These are phyloP conservation scores for Amorphotheca resinae DNA, from an alignment of 495 filamentous ascomycete genomes.

Conservation along the genomic window DNA sequence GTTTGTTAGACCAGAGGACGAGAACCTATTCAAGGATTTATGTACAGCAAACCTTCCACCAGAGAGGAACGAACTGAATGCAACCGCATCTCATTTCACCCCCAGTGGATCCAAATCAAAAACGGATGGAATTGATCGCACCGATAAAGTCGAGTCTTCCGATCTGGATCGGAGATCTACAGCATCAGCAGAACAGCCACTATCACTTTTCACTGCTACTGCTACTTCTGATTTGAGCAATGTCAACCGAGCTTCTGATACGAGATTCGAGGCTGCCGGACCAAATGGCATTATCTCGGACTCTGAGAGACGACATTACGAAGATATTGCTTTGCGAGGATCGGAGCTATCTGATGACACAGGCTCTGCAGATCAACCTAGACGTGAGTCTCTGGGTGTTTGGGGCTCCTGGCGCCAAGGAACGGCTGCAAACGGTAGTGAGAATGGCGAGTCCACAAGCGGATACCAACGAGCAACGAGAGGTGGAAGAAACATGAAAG, in stretches of 20 bases:
- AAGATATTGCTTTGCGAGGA: constrained; percentile 21
- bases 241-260: constrained; percentile 15
- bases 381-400: constrained; percentile 36
- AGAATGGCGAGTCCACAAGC: constrained; percentile 25
- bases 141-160: background rate
- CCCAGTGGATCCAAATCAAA: constrained; percentile 13
- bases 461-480: constrained; percentile 41
- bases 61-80: constrained; percentile 36
- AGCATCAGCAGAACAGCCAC: constrained; percentile 1
- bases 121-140: background rate
- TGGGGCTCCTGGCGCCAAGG: constrained; percentile 63
- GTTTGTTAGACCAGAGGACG: constrained; percentile 86
- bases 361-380: constrained; percentile 25
- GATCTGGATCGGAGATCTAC: constrained; percentile 1
- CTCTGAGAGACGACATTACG: constrained; percentile 23
- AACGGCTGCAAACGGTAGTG: constrained; percentile 20
- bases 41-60: constrained; percentile 43
- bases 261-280: constrained; percentile 22
- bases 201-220: constrained; percentile 6
- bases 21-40: constrained; percentile 63
- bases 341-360: constrained; percentile 22
- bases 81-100: constrained; percentile 26
- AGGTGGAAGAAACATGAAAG: constrained; percentile 58
- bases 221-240: constrained; percentile 3
- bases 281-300: constrained; percentile 22